These are phyloP conservation scores for Chlorella variabilis DNA, from an alignment of 163 green algal species.

Conservation along the genomic window DNA sequence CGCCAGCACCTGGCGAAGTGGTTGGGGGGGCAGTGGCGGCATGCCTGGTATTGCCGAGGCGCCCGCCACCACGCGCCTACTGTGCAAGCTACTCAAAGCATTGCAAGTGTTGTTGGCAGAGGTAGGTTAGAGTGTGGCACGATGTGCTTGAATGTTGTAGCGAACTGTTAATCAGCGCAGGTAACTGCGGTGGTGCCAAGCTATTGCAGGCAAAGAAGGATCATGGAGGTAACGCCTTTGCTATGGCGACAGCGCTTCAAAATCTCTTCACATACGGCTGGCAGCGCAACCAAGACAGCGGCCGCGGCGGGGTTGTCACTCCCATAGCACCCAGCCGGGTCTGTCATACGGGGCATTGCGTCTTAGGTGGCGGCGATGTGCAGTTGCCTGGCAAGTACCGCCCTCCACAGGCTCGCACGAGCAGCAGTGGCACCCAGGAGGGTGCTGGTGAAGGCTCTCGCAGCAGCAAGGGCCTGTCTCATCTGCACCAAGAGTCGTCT, in stretches of 20 bases:
- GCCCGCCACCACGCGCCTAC: background rate
- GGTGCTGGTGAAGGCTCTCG: background rate
- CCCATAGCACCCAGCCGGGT: too few relatives aligned
- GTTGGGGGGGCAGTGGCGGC: background rate
- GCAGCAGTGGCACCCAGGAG: background rate
- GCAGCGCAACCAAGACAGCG: background rate
- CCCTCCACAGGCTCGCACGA: background rate
- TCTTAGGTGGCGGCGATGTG: too few relatives aligned
- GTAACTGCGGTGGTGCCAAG: too few relatives aligned
- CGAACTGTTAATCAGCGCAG: too few relatives aligned
- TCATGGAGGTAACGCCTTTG: conserved; percentile 13
- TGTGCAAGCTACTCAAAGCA: conserved; percentile 29
- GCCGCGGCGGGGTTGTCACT: background rate
- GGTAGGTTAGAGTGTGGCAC: background rate
- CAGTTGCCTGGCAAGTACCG: conserved; percentile 7
- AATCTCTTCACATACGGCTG: conserved; percentile 20
- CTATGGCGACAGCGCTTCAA: conserved; percentile 9
- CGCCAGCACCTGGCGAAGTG: background rate
- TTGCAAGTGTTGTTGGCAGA: conserved; percentile 30
- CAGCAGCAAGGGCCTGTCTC: background rate
- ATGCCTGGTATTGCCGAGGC: background rate
- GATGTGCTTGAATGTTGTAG: too few relatives aligned
- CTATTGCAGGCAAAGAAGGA: conserved; percentile 36
- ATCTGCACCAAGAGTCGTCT: conserved; percentile 15
- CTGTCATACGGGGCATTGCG: too few relatives aligned